phyloP scores from a whole-genome alignment of 306 rosid species.

The Luffa aegyptiaca region DNA sequence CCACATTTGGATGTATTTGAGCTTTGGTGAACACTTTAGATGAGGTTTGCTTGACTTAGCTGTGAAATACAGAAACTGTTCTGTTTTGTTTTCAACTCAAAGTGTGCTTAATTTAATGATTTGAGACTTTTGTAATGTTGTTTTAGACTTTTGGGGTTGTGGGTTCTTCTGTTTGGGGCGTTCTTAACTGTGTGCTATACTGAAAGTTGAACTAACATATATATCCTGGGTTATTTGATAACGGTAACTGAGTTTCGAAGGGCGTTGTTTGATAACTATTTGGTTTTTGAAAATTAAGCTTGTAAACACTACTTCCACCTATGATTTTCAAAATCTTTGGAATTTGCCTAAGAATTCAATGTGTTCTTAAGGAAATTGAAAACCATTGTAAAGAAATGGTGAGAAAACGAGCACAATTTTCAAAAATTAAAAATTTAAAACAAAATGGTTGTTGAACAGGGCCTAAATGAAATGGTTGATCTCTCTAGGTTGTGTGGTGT shows the following conservation, averaged over 20 bases:
- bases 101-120: neutral
- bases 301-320: too few species aligned
- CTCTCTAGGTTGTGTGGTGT: neutral
- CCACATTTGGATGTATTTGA: neutral
- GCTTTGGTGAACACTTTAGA: neutral
- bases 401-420: too few species aligned
- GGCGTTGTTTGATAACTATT: too few species aligned
- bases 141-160: neutral
- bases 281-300: too few species aligned
- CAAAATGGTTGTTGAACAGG: too few species aligned
- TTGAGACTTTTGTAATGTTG: neutral
- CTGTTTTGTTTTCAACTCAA: neutral
- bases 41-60: neutral
- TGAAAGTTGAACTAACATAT: neutral
- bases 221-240: neutral
- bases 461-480: neutral
- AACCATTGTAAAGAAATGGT: too few species aligned
- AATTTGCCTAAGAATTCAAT: too few species aligned
- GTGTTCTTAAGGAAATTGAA: too few species aligned
- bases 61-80: neutral
- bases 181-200: neutral
- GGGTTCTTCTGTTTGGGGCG: neutral
- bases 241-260: neutral
- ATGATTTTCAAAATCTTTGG: too few species aligned
- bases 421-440: too few species aligned